These are phyloP conservation scores for Pestalotiopsis sp. DNA, from an alignment of 2,329 filamentous ascomycete species.

Conservation along the genomic window DNA sequence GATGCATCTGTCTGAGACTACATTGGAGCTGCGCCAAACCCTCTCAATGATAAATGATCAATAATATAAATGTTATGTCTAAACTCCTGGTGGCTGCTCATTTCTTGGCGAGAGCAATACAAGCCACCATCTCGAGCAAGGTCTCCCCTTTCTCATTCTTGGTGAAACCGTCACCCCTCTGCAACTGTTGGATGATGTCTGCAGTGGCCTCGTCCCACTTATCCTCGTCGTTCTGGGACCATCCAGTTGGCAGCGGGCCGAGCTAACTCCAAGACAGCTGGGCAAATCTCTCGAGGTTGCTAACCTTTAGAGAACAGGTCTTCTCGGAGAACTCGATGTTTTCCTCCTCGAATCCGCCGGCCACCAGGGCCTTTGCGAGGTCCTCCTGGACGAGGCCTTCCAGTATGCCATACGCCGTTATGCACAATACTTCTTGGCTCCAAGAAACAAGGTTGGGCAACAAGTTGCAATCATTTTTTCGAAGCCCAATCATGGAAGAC, in stretches of 20 bases:
- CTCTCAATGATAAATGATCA: too few species aligned
- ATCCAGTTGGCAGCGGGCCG: constrained; percentile 11
- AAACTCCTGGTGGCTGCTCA: too few species aligned
- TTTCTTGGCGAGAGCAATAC: too few species aligned
- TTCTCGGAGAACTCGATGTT: background rate
- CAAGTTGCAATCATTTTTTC: too few species aligned
- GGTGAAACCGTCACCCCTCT: constrained; percentile 13
- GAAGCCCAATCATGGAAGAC: too few species aligned
- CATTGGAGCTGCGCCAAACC: too few species aligned
- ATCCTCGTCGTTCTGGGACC: constrained; percentile 17
- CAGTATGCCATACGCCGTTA: background rate
- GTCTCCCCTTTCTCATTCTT: constrained; percentile 17
- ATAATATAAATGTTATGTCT: too few species aligned
- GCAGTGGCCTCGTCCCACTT: constrained; percentile 18
- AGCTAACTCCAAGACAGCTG: constrained; percentile 22
- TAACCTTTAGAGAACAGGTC: constrained; percentile 10
- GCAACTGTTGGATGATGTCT: constrained; percentile 17
- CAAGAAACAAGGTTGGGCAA: too few species aligned
- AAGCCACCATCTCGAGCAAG: too few species aligned
- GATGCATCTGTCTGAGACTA: too few species aligned
- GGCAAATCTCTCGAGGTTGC: constrained; percentile 17
- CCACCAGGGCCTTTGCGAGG: background rate
- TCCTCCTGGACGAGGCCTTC: background rate
- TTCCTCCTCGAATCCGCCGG: background rate
- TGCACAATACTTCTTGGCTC: too few species aligned